Conservation (phyloP, 768 basidiomycete genomes). For the Leucogyrophana mollusca region DNA sequence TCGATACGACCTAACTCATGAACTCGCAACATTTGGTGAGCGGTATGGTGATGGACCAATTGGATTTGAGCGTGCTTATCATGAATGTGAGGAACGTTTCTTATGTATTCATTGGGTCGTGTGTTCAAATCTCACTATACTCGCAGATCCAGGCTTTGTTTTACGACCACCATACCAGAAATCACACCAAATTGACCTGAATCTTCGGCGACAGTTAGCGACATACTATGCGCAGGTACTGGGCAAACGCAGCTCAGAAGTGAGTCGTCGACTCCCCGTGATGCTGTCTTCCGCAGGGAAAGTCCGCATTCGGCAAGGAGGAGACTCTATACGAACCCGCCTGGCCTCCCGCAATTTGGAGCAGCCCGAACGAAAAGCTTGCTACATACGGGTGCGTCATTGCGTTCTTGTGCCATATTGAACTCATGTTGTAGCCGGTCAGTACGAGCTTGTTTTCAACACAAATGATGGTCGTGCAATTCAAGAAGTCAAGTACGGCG, state of each 20-base stretch:
- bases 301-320: constrained; percentile 20
- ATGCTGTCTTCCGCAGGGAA: constrained; percentile 24
- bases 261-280: constrained; percentile 10
- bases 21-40: constrained; percentile 1
- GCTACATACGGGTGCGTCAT: constrained; percentile 16
- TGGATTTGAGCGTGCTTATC: constrained; percentile 4
- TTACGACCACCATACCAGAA: constrained; percentile 11
- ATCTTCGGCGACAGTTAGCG: constrained; percentile 11
- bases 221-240: constrained; percentile 14
- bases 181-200: constrained; percentile 5
- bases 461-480: background rate
- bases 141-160: constrained; percentile 16
- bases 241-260: background rate
- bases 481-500: constrained; percentile 11
- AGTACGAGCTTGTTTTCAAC: constrained; percentile 11
- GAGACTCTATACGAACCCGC: constrained; percentile 19
- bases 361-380: constrained; percentile 8
- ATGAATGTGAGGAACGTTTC: constrained; percentile 4
- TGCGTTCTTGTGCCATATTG: background rate
- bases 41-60: constrained; percentile 1
- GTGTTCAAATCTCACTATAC: background rate
- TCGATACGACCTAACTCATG: constrained; percentile 4
- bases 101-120: background rate
- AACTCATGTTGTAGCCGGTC: background rate
- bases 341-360: background rate